A percentile compares a stretch with the other conserved stretches of the same genome.
Evolutionary conservation across 1,284 basidiomycete genomes (phyloP).

Genomic region (Heterobasidion parviporum): DNA sequence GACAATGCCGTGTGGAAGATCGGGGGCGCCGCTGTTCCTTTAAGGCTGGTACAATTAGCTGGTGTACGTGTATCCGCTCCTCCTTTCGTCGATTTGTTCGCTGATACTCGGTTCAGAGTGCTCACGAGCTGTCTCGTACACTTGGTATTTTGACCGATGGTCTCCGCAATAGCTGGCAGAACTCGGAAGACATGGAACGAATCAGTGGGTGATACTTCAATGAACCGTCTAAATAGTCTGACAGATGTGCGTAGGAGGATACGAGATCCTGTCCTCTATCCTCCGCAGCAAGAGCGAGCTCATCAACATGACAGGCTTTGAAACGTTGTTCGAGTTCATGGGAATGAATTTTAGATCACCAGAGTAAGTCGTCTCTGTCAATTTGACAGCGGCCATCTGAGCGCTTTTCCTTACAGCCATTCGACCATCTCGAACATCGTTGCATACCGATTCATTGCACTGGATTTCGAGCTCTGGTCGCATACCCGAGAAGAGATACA

Average conservation of each 20-base stretch:
- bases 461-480: constrained; percentile 91
- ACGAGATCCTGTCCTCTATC: constrained; percentile 77
- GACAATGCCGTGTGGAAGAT: constrained; percentile 79
- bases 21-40: constrained; percentile 72
- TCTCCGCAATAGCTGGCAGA: constrained; percentile 81
- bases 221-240: background rate
- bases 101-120: constrained; percentile 33
- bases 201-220: constrained; percentile 44
- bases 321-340: constrained; percentile 75
- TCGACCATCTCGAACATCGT: constrained; percentile 79
- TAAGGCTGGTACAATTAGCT: constrained; percentile 77
- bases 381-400: background rate
- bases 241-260: constrained; percentile 54
- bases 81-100: background rate
- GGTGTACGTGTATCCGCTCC: constrained; percentile 33
- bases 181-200: constrained; percentile 87
- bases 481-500: constrained; percentile 64
- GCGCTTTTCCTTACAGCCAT: constrained; percentile 34
- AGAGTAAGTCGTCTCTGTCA: constrained; percentile 43
- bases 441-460: constrained; percentile 76
- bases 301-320: constrained; percentile 71
- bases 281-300: constrained; percentile 67
- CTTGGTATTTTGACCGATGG: constrained; percentile 72
- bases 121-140: constrained; percentile 67
- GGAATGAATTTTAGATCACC: constrained; percentile 79